These are phyloP conservation scores for Fraxinus greggii DNA, from an alignment of 305 asterid genomes.

Conservation along the genomic window DNA sequence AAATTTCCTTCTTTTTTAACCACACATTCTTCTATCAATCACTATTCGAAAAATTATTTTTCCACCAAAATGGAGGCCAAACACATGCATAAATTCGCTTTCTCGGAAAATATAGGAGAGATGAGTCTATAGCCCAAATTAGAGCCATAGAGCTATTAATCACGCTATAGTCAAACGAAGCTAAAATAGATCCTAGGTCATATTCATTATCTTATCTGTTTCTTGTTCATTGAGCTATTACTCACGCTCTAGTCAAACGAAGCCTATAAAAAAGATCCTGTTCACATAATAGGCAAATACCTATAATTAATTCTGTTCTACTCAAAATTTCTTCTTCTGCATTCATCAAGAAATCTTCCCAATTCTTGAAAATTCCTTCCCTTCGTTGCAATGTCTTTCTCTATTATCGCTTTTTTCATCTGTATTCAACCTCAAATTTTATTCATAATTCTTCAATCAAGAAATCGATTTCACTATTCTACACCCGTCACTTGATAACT, in stretches of 20 bases:
- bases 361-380: conserved; percentile 24
- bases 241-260: conserved; percentile 27
- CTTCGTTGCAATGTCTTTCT: conserved; percentile 25
- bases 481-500: conserved; percentile 28
- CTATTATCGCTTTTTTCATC: conserved; percentile 3
- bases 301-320: background rate
- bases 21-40: too few relatives aligned
- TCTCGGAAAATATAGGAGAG: background rate
- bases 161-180: conserved; percentile 23
- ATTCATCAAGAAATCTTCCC: background rate
- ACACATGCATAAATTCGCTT: too few relatives aligned
- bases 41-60: too few relatives aligned
- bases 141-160: conserved; percentile 5
- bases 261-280: too few relatives aligned
- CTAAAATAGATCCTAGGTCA: too few relatives aligned
- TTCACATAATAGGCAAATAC: background rate
- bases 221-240: background rate
- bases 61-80: too few relatives aligned
- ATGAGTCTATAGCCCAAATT: too few relatives aligned
- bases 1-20: too few relatives aligned
- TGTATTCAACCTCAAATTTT: conserved; percentile 2
- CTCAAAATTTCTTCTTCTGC: background rate
- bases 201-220: too few relatives aligned
- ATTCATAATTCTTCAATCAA: conserved; percentile 16
- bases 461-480: conserved; percentile 4